phyloP scores from a whole-genome alignment of 768 basidiomycete genomes.

The Boletus speciosus region DNA sequence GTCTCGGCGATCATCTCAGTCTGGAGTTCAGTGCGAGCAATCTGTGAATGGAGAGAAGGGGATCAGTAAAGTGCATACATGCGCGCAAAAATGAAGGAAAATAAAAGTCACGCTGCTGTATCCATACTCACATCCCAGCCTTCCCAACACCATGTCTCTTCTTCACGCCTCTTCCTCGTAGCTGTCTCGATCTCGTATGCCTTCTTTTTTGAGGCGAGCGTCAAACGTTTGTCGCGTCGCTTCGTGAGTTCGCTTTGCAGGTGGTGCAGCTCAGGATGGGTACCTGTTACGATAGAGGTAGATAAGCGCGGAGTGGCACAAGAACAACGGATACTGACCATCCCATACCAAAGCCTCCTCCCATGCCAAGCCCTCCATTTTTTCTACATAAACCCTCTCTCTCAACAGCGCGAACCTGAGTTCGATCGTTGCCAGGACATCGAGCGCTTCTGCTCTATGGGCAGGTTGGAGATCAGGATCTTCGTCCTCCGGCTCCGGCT shows the following conservation, averaged over 20 bases:
- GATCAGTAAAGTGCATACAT: slow-evolving; percentile 6
- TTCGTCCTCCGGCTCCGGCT: slow-evolving; percentile 36
- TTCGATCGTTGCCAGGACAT: slow-evolving; percentile 85
- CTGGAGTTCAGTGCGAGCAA: slow-evolving; percentile 74
- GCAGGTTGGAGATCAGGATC: slow-evolving; percentile 76
- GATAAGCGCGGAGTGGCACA: neutral
- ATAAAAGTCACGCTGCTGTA: slow-evolving; percentile 5
- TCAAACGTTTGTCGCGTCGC: slow-evolving; percentile 76
- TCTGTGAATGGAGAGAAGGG: slow-evolving; percentile 36
- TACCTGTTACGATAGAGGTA: slow-evolving; percentile 42
- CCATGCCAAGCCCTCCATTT: slow-evolving; percentile 87
- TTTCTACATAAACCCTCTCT: slow-evolving; percentile 87
- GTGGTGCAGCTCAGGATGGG: slow-evolving; percentile 84
- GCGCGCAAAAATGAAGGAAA: neutral
- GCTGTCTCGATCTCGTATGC: slow-evolving; percentile 64
- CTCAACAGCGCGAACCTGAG: slow-evolving; percentile 86
- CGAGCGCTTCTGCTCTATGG: slow-evolving; percentile 83
- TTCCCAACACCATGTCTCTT: slow-evolving; percentile 80
- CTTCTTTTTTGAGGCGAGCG: slow-evolving; percentile 74
- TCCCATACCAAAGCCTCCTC: slow-evolving; percentile 80
- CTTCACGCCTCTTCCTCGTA: slow-evolving; percentile 57
- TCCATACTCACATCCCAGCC: slow-evolving; percentile 76
- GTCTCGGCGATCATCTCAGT: slow-evolving; percentile 87
- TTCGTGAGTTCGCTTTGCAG: slow-evolving; percentile 75
- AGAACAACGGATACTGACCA: slow-evolving; percentile 45